These are phyloP conservation scores for Alternaria novae-zelandiae DNA, from an alignment of 2,329 filamentous ascomycete species.

Conservation along the genomic window DNA sequence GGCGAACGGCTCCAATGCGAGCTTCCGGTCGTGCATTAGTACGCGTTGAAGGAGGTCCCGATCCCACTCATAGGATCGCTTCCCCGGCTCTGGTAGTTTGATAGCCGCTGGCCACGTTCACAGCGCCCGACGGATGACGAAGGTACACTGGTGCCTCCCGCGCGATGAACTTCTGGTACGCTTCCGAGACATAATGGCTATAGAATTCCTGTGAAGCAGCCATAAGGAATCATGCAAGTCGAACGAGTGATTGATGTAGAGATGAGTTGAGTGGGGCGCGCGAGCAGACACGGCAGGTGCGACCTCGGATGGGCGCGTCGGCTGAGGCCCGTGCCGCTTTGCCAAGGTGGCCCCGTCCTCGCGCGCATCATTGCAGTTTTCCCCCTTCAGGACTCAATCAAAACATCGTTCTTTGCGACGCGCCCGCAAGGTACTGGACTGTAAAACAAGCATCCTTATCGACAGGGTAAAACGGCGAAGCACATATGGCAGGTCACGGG, in stretches of 20 bases:
- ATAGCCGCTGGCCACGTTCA: not conserved
- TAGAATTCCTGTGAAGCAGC: not conserved
- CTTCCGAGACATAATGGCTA: not conserved
- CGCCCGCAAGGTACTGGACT: not conserved
- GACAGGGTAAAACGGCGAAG: not conserved
- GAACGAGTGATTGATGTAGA: not conserved
- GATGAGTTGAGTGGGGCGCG: not conserved
- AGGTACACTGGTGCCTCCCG: not conserved
- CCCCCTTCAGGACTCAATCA: not conserved
- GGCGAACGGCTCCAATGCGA: not conserved
- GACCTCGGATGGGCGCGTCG: not conserved
- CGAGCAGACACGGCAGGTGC: not conserved
- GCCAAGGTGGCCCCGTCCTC: not conserved
- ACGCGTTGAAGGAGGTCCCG: not conserved
- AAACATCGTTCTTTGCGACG: not conserved
- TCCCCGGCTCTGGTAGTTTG: not conserved
- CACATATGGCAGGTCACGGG: not conserved
- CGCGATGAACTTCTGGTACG: not conserved
- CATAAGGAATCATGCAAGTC: not conserved
- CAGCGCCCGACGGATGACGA: not conserved
- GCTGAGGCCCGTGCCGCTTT: not conserved
- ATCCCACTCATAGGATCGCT: not conserved
- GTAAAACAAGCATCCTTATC: not conserved
- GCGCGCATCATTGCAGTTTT: not conserved
- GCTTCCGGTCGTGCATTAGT: not conserved